Percentiles rank a stretch among this genome's conserved stretches.
phyloP scores from a whole-genome alignment of 2,329 filamentous ascomycete genomes.

The Cercospora sojina region DNA sequence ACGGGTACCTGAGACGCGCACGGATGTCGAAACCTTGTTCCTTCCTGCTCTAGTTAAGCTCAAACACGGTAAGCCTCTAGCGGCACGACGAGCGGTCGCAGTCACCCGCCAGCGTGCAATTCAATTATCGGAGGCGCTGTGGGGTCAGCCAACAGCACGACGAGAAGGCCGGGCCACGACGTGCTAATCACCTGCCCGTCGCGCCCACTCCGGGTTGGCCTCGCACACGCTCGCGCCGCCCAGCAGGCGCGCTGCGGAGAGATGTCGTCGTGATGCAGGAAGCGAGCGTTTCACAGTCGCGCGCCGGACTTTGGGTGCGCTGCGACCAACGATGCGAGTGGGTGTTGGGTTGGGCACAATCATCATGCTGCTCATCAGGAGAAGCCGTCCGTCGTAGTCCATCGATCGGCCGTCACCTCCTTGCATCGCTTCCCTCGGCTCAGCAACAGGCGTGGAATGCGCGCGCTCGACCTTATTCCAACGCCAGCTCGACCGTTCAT shows the following conservation, averaged over 20 bases:
- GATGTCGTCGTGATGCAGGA: not conserved
- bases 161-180: not conserved
- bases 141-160: conserved; percentile 2
- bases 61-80: not conserved
- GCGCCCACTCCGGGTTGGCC: not conserved
- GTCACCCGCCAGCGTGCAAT: not conserved
- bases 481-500: not conserved
- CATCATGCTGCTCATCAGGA: not conserved
- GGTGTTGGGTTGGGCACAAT: not conserved
- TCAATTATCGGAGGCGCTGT: not conserved
- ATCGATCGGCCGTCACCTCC: not conserved
- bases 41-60: not conserved
- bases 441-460: conserved; percentile 8
- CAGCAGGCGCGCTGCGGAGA: not conserved
- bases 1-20: conserved; percentile 5
- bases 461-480: conserved; percentile 2
- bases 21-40: not conserved
- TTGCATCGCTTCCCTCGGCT: conserved; percentile 7
- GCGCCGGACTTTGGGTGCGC: not conserved
- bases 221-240: not conserved
- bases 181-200: not conserved
- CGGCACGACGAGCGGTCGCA: not conserved
- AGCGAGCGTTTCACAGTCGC: not conserved
- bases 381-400: not conserved
- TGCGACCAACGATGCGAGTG: not conserved